Evolutionary conservation across 768 basidiomycete genomes (phyloP).

Genomic region (Termitomyces sp.): DNA sequence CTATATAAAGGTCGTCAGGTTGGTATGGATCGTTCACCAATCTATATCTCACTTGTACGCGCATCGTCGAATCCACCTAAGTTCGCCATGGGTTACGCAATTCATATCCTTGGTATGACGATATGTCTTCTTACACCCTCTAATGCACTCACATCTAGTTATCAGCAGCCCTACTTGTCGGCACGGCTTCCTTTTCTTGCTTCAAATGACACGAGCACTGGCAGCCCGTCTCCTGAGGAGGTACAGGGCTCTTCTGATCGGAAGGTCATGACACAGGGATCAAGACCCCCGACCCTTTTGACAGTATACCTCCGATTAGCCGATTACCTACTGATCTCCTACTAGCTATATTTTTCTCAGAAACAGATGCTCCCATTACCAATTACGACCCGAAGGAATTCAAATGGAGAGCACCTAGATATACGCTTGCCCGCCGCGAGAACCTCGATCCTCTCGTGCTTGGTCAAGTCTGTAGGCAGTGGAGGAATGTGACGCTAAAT

Average conservation of each 20-base stretch:
- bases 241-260: no score
- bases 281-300: background rate
- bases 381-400: background rate
- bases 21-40: background rate
- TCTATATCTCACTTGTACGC: background rate
- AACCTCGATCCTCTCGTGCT: constrained; percentile 1
- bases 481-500: background rate
- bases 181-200: background rate
- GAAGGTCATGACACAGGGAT: background rate
- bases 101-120: background rate
- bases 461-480: constrained; percentile 3
- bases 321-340: constrained; percentile 1
- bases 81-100: background rate
- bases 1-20: background rate
- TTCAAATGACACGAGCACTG: background rate
- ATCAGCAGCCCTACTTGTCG: background rate
- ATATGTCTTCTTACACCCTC: no score
- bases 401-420: background rate
- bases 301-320: background rate
- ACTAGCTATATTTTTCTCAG: background rate
- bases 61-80: background rate
- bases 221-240: background rate
- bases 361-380: background rate
- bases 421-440: background rate
- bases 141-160: background rate